Conservation (phyloP, 2,329 filamentous ascomycete species). For the Fusarium luffae region DNA sequence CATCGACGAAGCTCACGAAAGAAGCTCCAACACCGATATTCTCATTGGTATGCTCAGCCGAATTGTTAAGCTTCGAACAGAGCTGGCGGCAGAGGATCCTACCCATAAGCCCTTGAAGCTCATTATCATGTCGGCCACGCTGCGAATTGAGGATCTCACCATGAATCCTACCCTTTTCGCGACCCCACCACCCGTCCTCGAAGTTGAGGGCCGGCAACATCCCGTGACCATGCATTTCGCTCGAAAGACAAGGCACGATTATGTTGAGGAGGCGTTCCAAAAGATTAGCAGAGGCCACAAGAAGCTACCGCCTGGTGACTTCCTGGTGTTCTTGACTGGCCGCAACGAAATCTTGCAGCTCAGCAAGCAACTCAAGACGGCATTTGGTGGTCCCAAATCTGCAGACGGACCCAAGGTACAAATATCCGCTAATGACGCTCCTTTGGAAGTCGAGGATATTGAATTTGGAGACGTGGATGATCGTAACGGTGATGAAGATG, state of each 20-base stretch:
- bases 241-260: conserved; percentile 83
- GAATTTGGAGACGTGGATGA: conserved; percentile 81
- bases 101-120: conserved; percentile 84
- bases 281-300: conserved; percentile 90
- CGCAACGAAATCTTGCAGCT: conserved; percentile 90
- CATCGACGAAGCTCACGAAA: conserved; percentile 96
- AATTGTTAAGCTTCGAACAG: conserved; percentile 84
- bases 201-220: conserved; percentile 92
- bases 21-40: conserved; percentile 97
- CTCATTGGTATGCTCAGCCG: conserved; percentile 97
- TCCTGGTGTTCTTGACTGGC: conserved; percentile 94
- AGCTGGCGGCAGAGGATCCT: conserved; percentile 77
- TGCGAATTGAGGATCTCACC: conserved; percentile 90
- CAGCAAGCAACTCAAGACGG: conserved; percentile 79
- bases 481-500: conserved; percentile 68
- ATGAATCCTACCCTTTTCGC: conserved; percentile 85
- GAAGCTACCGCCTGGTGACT: conserved; percentile 89
- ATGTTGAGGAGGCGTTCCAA: conserved; percentile 87
- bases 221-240: conserved; percentile 91
- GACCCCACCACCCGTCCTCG: conserved; percentile 81
- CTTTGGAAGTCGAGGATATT: conserved; percentile 86
- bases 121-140: conserved; percentile 97
- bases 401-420: conserved; percentile 74
- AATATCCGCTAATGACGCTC: conserved; percentile 80
- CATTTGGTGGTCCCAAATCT: conserved; percentile 68